These are phyloP conservation scores for Trichophyton verrucosum DNA, from an alignment of 2,329 filamentous ascomycete species.

Conservation along the genomic window DNA sequence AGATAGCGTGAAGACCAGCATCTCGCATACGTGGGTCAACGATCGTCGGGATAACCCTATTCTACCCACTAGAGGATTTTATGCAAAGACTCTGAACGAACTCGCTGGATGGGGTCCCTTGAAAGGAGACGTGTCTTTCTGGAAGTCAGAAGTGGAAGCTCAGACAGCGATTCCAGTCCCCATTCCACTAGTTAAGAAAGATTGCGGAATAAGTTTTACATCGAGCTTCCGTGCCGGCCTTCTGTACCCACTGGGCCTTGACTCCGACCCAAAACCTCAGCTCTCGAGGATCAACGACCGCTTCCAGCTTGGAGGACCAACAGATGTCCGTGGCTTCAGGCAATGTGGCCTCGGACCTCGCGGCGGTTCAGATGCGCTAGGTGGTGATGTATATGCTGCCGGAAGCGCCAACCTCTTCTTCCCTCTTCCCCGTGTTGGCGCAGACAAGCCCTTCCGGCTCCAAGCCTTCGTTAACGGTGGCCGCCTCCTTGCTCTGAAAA, in stretches of 20 bases:
- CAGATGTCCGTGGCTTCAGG: constrained; percentile 87
- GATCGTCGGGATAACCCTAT: constrained; percentile 77
- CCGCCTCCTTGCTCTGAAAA: constrained; percentile 63
- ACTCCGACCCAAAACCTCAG: constrained; percentile 41
- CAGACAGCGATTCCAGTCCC: constrained; percentile 63
- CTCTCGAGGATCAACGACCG: constrained; percentile 83
- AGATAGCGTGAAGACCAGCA: constrained; percentile 76
- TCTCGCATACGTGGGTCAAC: constrained; percentile 67
- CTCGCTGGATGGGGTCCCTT: constrained; percentile 78
- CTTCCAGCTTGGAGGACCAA: constrained; percentile 87
- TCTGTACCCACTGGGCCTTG: constrained; percentile 66
- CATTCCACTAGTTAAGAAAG: constrained; percentile 53
- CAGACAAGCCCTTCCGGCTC: constrained; percentile 71
- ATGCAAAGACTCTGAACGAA: constrained; percentile 65
- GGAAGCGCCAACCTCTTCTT: constrained; percentile 76
- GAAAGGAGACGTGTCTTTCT: constrained; percentile 83
- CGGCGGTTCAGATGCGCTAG: constrained; percentile 73
- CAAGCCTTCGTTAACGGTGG: constrained; percentile 90
- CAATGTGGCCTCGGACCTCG: constrained; percentile 78
- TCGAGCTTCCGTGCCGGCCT: constrained; percentile 70
- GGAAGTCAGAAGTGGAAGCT: constrained; percentile 77
- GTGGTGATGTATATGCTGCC: constrained; percentile 84
- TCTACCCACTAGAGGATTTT: constrained; percentile 69
- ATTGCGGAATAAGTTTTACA: constrained; percentile 70
- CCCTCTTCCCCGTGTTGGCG: constrained; percentile 68